Base-by-base conservation (phyloP, 2,329 filamentous ascomycete genomes). In the Aurifilum marmelostoma region DNA sequence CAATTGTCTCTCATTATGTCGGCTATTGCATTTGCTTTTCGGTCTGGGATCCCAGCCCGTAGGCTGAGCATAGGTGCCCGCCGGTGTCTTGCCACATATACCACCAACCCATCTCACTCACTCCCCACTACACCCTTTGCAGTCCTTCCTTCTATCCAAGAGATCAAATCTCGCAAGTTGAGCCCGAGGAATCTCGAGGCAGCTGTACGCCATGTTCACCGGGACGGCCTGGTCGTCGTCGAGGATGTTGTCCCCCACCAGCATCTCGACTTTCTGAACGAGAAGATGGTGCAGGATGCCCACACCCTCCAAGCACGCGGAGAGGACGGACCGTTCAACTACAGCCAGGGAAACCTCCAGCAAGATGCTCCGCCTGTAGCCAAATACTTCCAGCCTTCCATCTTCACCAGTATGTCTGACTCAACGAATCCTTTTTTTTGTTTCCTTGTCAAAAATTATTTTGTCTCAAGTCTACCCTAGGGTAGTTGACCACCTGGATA, bases 261-360 rank as follows among this genome's bases (percentile, higher is more conserved):
- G 0, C 75, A 83, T n/a, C 76, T 90, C 3, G 85, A 90, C 72
- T 73, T 74, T 8, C 77, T 91, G 50, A 90, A 90, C 73, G 71
- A 73, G 60, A 86, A 84, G 72, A 91, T 91, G 88, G 81, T 87
- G 1, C 47, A 84, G 60, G 88, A 91, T 74, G 87, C 88, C 1
- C 80, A 79, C 2, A 74, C 76, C 3, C 79, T 90, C 2, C 84
- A 86, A 68, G 79, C 78, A 0, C 78, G 80, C 41, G 86, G 86
- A 1, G 82, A 88, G 27, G 80, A 86, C 21, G 83, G 84, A 0
- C 86, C 86, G 0, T 90, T 84, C 79, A 90, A 90, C 72, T 89
- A 89, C 74, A 89, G 89, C 73, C 83, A 83, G 62, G 86, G 85
- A 1, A 90, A 89, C 71, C 79, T 89, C 43, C 87, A 90, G 71